phyloP scores from a whole-genome alignment of 1,284 basidiomycete genomes.

The Leccinum griseonigrum region DNA sequence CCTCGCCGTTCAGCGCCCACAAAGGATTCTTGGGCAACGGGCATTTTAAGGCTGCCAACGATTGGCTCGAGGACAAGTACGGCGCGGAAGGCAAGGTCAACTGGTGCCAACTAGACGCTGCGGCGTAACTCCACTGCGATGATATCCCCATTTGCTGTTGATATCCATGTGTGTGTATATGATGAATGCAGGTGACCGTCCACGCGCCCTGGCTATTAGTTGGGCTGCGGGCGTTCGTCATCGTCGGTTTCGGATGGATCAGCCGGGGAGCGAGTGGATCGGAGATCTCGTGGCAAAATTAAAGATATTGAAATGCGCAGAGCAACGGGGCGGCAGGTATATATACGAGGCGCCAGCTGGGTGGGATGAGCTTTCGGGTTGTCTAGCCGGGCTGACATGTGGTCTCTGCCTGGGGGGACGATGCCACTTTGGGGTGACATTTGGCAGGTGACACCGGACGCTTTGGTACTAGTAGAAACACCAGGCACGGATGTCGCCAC shows the following conservation, averaged over 20 bases:
- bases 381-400: slow-evolving; percentile 10
- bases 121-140: slow-evolving; percentile 19
- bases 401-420: slow-evolving; percentile 4
- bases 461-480: slow-evolving; percentile 11
- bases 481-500: slow-evolving; percentile 12
- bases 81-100: slow-evolving; percentile 70
- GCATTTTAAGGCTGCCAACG: slow-evolving; percentile 86
- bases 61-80: slow-evolving; percentile 77
- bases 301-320: slow-evolving; percentile 30
- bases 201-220: slow-evolving; percentile 6
- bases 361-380: neutral
- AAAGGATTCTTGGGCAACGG: slow-evolving; percentile 89
- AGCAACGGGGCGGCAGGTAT: slow-evolving; percentile 13
- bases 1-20: slow-evolving; percentile 78
- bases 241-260: neutral
- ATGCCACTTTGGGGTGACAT: slow-evolving; percentile 1
- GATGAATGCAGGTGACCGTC: slow-evolving; percentile 17
- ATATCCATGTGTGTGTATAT: slow-evolving; percentile 23
- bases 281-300: slow-evolving; percentile 19
- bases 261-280: slow-evolving; percentile 15
- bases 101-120: slow-evolving; percentile 59
- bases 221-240: slow-evolving; percentile 23
- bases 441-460: slow-evolving; percentile 17
- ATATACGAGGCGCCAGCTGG: neutral
- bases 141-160: slow-evolving; percentile 26